Evolutionary conservation across 164 flowering plant species (phyloP).

Genomic region (Warburgia ugandensis): DNA sequence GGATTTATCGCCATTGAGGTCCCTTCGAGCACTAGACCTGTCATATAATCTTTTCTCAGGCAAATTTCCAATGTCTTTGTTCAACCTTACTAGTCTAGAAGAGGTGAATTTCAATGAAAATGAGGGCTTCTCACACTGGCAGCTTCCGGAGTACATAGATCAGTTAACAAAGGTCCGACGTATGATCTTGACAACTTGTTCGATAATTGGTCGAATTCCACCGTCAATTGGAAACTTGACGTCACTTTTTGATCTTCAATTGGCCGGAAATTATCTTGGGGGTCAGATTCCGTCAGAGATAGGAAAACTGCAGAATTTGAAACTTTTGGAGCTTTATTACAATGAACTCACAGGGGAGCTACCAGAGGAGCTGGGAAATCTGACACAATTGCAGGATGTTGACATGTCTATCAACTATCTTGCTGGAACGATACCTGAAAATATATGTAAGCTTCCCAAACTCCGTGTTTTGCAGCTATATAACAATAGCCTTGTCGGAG

Average conservation of each 20-base stretch:
- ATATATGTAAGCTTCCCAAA: slow-evolving; percentile 57
- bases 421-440: slow-evolving; percentile 62
- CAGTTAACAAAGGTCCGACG: slow-evolving; percentile 38
- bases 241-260: slow-evolving; percentile 61
- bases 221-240: slow-evolving; percentile 68
- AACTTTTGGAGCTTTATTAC: slow-evolving; percentile 69
- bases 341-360: slow-evolving; percentile 58
- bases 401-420: slow-evolving; percentile 73
- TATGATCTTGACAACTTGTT: slow-evolving; percentile 59
- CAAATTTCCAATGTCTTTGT: slow-evolving; percentile 58
- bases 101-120: slow-evolving; percentile 59
- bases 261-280: slow-evolving; percentile 57
- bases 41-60: slow-evolving; percentile 63
- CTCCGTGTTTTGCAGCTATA: slow-evolving; percentile 60
- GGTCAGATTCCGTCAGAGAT: slow-evolving; percentile 65
- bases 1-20: slow-evolving; percentile 43
- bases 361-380: slow-evolving; percentile 75
- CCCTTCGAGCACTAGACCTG: slow-evolving; percentile 51
- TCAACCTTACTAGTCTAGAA: slow-evolving; percentile 70
- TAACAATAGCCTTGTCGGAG: slow-evolving; percentile 81
- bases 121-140: slow-evolving; percentile 37
- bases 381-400: slow-evolving; percentile 52
- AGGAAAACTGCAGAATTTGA: slow-evolving; percentile 50
- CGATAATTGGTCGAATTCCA: slow-evolving; percentile 57
- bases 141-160: slow-evolving; percentile 47